Conservation (phyloP, 2,329 filamentous ascomycete species). For the Aspergillus niger region DNA sequence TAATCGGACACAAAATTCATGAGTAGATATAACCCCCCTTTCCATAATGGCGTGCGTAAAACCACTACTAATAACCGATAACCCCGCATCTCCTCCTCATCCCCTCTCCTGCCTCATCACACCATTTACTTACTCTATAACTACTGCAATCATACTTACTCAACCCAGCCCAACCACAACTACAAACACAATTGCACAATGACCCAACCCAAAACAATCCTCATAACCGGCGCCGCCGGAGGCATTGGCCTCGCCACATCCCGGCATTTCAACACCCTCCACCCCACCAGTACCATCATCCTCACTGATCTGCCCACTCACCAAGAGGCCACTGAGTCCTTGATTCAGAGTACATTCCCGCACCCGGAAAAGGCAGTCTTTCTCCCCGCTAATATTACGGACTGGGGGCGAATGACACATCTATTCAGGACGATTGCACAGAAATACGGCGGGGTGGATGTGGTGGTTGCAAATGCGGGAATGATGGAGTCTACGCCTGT, state of each 20-base stretch:
- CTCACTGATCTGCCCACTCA: slow-evolving; percentile 35
- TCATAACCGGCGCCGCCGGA: slow-evolving; percentile 46
- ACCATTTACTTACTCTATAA: neutral
- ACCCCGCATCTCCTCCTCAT: neutral
- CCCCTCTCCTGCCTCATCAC: neutral
- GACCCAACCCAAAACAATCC: slow-evolving; percentile 36
- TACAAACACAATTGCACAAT: neutral
- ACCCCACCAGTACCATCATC: slow-evolving; percentile 39
- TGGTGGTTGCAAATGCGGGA: slow-evolving; percentile 48
- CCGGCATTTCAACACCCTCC: slow-evolving; percentile 31
- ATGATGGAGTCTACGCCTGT: slow-evolving; percentile 35
- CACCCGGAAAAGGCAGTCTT: slow-evolving; percentile 28
- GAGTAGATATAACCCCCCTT: too few species aligned
- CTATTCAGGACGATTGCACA: slow-evolving; percentile 37
- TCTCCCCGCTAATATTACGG: slow-evolving; percentile 38
- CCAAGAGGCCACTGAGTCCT: neutral
- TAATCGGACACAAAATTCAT: too few species aligned
- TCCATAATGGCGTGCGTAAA: too few species aligned
- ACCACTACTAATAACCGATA: neutral
- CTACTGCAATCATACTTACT: neutral
- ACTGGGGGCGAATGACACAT: slow-evolving; percentile 40
- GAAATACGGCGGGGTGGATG: slow-evolving; percentile 41
- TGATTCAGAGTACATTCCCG: slow-evolving; percentile 10
- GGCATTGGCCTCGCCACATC: slow-evolving; percentile 48
- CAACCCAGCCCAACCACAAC: neutral